phyloP scores from a whole-genome alignment of 345 rosid species.

The Populus pruinosa region DNA sequence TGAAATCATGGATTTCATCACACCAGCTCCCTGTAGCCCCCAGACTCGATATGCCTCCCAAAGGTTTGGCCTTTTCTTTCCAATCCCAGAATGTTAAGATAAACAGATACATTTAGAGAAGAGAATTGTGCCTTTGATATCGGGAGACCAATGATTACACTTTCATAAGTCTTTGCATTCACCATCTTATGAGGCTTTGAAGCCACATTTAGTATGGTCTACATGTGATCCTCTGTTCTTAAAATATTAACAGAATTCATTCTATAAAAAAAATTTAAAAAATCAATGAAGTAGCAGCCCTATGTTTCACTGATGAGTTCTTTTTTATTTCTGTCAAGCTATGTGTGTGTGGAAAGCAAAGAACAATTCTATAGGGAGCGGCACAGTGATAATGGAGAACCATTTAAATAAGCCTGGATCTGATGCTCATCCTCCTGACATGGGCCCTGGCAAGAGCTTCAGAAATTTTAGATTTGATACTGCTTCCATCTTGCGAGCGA shows the following conservation, averaged over 20 bases:
- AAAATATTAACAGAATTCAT: background rate
- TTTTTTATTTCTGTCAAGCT: slow-evolving; percentile 34
- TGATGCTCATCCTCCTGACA: slow-evolving; percentile 46
- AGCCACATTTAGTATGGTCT: background rate
- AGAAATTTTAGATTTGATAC: slow-evolving; percentile 64
- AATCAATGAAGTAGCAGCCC: background rate
- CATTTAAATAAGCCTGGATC: slow-evolving; percentile 40
- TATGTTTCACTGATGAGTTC: slow-evolving; percentile 3
- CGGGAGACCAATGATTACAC: background rate
- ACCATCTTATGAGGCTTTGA: background rate
- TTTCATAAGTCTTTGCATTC: background rate
- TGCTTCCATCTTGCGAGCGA: slow-evolving; percentile 54
- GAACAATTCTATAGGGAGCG: slow-evolving; percentile 51
- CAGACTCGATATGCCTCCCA: slow-evolving; percentile 58
- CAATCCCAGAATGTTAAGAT: background rate
- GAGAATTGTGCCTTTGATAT: background rate
- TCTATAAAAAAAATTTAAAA: background rate
- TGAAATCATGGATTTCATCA: slow-evolving; percentile 65
- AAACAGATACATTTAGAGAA: background rate
- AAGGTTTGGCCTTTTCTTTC: slow-evolving; percentile 41
- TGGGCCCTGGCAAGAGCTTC: slow-evolving; percentile 57
- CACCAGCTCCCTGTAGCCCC: slow-evolving; percentile 60
- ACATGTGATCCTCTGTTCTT: background rate
- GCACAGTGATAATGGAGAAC: slow-evolving; percentile 42
- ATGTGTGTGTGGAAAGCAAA: slow-evolving; percentile 78